Evolutionary conservation across 1,284 basidiomycete species (phyloP).

Genomic region (Xerocomus cyaneibrunnescens): DNA sequence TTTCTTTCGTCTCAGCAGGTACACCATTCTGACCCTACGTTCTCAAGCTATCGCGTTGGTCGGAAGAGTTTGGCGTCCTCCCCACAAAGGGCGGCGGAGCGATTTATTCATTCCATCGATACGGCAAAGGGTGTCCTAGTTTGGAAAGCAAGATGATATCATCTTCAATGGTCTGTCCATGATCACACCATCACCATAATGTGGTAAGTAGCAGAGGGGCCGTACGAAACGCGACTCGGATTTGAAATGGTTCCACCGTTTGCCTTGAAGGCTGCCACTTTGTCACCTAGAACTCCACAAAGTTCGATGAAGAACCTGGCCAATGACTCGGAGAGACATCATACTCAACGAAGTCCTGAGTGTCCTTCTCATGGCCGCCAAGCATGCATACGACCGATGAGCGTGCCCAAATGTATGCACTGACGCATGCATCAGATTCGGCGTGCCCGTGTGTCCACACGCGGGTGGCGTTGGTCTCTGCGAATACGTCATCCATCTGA

Average conservation of each 20-base stretch:
- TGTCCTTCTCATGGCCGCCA: conserved; percentile 89
- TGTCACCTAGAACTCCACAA: no score
- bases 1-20: neutral
- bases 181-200: neutral
- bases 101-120: neutral
- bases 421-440: no score
- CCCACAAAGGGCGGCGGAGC: neutral
- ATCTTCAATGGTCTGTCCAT: neutral
- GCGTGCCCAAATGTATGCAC: no score
- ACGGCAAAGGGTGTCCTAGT: neutral
- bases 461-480: conserved; percentile 93
- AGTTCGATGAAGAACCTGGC: no score
- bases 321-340: no score
- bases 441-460: conserved; percentile 92
- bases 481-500: conserved; percentile 88
- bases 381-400: no score
- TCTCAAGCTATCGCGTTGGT: neutral
- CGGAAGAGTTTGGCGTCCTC: neutral
- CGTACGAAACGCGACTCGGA: no score
- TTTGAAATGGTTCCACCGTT: no score
- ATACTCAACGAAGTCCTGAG: conserved; percentile 90
- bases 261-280: no score
- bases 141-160: neutral
- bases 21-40: neutral
- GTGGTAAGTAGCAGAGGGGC: neutral